Base-by-base conservation (phyloP, 345 rosid species). In the Brassica cretica region DNA sequence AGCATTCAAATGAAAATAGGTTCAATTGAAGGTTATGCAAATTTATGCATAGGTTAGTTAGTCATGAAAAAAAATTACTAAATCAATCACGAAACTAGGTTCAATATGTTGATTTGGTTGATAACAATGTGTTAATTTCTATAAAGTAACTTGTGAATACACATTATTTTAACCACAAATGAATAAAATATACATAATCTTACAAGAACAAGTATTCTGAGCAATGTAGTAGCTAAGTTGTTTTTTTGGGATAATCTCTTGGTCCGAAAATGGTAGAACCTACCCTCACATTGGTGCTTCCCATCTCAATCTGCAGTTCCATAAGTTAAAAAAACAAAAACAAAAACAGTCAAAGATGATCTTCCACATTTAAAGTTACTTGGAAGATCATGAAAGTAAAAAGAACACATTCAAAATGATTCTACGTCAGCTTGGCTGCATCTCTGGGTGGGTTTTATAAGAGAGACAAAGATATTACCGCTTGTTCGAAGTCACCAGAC, bases 181-280 rank as follows among this genome's bases (percentile, higher is more conserved):
- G 39, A 29, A 29, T 27, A 25, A 49, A 12, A 1, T 59, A 59
- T 46, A 59, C 73, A 72, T 59, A 59, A 60, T 32, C 24, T 78
- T 78, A 72, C 64, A 66, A 19, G n/a, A 32, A 76, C 27, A 24
- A 15, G 24, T 14, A 39, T 16, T 25, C 27, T 64, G 61, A 11
- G 16, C 19, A 14, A 25, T 11, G 64, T 33, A 21, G 56, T 60
- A 9, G 24, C 82, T 79, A 73, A 16, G 70, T 35, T 73, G 74
- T 1, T 35, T 33, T 68, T 35, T 73, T 41, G 24, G 82, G 44
- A 64, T 90, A 94, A 14, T 89, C 93, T 82, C 97, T 86, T 18
- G 97, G 95, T 58, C 97, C 97, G 27, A 92, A 94, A 73, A 94
- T 92, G 65, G 96, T 89, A 10, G 98, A 92, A 62, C 98, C 98